These are phyloP conservation scores for Cymbopogon flexuosus DNA, from an alignment of 202 grass and related monocot species.

Conservation along the genomic window DNA sequence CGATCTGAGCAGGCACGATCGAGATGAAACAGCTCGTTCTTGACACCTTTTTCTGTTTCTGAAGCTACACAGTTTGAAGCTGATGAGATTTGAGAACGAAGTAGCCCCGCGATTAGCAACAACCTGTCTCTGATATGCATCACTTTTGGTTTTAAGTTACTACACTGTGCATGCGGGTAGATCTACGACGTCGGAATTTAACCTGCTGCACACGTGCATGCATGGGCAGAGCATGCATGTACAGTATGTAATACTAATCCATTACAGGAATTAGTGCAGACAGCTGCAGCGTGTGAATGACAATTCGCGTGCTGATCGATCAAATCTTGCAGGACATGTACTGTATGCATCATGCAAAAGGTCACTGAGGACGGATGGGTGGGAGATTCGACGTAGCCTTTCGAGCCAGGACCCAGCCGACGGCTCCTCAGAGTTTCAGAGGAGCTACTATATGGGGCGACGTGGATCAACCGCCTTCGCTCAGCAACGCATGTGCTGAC, in stretches of 20 bases:
- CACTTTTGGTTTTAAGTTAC: background rate
- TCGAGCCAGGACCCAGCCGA: background rate
- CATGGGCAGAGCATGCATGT: background rate
- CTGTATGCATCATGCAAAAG: background rate
- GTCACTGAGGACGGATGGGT: background rate
- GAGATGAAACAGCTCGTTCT: background rate
- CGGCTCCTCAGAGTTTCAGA: background rate
- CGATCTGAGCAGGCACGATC: slow-evolving; percentile 18
- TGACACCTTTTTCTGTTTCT: background rate
- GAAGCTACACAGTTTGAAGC: background rate
- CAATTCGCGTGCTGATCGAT: background rate
- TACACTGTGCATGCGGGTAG: background rate
- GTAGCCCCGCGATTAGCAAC: background rate
- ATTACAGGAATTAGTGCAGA: background rate
- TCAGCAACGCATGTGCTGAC: background rate
- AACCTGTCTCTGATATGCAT: background rate
- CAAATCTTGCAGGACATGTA: background rate
- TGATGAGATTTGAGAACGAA: background rate
- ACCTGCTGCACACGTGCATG: background rate
- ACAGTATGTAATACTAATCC: background rate
- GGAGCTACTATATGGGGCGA: background rate
- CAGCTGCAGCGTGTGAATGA: background rate
- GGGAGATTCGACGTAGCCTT: background rate
- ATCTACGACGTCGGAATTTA: background rate
- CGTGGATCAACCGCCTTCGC: background rate